A percentile compares a stretch with the other conserved stretches of the same genome.
Evolutionary conservation across 108 stramenopile species (phyloP).

Genomic region (Skeletonema tropicum): DNA sequence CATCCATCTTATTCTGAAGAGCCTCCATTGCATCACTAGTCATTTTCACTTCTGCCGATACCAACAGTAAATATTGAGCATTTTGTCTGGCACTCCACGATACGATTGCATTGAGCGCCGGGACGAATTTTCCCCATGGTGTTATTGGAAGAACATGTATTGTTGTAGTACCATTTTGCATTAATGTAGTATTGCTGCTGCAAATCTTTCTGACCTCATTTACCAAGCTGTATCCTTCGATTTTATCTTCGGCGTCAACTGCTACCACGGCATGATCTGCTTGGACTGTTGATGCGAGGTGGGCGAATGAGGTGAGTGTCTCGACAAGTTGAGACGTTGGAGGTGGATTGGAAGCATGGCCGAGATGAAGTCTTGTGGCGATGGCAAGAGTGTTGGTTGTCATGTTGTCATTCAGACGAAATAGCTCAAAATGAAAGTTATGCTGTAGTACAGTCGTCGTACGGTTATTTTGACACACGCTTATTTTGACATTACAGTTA

Average conservation of each 20-base stretch:
- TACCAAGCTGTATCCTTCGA: conserved; percentile 64
- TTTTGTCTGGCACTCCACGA: conserved; percentile 23
- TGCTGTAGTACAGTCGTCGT: no score
- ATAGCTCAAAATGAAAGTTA: no score
- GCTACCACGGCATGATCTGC: conserved; percentile 60
- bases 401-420: background rate
- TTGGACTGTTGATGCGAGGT: conserved; percentile 10
- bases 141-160: conserved; percentile 79
- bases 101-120: conserved; percentile 89
- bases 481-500: no score
- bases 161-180: background rate
- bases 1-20: conserved; percentile 61
- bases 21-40: conserved; percentile 39
- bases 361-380: conserved; percentile 84
- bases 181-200: background rate
- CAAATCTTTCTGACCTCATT: conserved; percentile 43
- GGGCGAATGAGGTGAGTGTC: conserved; percentile 43
- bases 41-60: conserved; percentile 80
- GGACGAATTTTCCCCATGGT: conserved; percentile 93
- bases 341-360: conserved; percentile 59
- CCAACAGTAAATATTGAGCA: conserved; percentile 57
- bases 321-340: conserved; percentile 15
- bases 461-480: no score
- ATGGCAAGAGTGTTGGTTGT: background rate
- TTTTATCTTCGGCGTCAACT: conserved; percentile 67